Evolutionary conservation across 1,139 yeast species (phyloP).

Genomic region (Protomyces gravidus): DNA sequence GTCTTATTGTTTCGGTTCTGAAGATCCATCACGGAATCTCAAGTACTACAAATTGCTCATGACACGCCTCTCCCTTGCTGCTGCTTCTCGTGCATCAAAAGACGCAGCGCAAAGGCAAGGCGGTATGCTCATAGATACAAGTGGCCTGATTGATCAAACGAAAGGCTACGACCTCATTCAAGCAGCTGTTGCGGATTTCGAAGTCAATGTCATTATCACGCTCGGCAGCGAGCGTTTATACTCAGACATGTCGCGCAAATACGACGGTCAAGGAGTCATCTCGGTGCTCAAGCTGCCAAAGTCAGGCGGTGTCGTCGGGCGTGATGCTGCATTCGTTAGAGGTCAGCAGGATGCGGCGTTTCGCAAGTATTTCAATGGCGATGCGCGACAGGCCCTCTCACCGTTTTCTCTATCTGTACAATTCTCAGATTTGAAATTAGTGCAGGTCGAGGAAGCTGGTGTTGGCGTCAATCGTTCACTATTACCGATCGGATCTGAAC

Average conservation of each 20-base stretch:
- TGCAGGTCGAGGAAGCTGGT: constrained; percentile 46
- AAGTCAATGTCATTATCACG: constrained; percentile 43
- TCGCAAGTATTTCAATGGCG: constrained; percentile 86
- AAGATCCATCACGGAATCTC: constrained; percentile 54
- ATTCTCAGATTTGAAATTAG: constrained; percentile 49
- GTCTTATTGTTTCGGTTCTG: constrained; percentile 75
- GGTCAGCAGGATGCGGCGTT: constrained; percentile 70
- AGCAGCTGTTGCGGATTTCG: constrained; percentile 59
- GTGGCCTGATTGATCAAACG: constrained; percentile 52
- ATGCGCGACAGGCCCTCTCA: constrained; percentile 59
- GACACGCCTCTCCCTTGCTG: constrained; percentile 57
- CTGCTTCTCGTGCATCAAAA: constrained; percentile 58
- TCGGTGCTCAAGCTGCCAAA: constrained; percentile 59
- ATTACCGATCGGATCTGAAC: constrained; percentile 44
- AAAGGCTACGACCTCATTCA: constrained; percentile 50
- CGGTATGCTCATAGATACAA: constrained; percentile 80
- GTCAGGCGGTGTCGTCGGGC: constrained; percentile 71
- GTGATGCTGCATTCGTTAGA: constrained; percentile 65
- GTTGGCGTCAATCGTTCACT: constrained; percentile 40
- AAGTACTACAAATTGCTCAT: constrained; percentile 57
- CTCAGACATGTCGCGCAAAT: constrained; percentile 59
- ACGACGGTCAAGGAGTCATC: constrained; percentile 45
- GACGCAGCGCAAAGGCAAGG: constrained; percentile 39
- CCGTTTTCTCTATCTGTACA: constrained; percentile 66
- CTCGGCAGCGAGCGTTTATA: constrained; percentile 52